These are phyloP conservation scores for Rhododendron mucronatum DNA, from an alignment of 148 eudicot species.

Conservation along the genomic window DNA sequence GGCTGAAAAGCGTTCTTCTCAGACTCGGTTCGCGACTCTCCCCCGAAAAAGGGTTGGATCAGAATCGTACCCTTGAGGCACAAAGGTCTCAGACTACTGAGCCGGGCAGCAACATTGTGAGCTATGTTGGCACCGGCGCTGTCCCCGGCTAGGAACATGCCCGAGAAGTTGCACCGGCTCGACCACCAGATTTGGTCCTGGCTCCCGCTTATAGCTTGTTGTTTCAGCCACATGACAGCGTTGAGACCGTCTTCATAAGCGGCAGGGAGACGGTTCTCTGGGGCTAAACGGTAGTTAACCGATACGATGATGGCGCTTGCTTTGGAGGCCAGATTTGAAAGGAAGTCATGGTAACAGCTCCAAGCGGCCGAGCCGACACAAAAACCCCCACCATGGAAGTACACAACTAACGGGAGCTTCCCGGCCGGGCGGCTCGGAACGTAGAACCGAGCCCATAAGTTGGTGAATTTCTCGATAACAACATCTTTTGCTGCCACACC, in stretches of 20 bases:
- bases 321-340: slow-evolving; percentile 28
- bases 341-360: slow-evolving; percentile 51
- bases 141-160: slow-evolving; percentile 49
- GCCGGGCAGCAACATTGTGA: slow-evolving; percentile 43
- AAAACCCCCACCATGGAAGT: slow-evolving; percentile 66
- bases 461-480: slow-evolving; percentile 37
- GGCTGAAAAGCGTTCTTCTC: slow-evolving; percentile 32
- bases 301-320: slow-evolving; percentile 38
- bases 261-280: slow-evolving; percentile 56
- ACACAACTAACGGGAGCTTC: slow-evolving; percentile 36
- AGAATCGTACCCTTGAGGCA: slow-evolving; percentile 32
- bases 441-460: slow-evolving; percentile 68
- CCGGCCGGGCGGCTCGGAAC: slow-evolving; percentile 26
- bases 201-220: slow-evolving; percentile 12
- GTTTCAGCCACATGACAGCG: slow-evolving; percentile 39
- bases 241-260: slow-evolving; percentile 55
- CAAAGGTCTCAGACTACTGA: slow-evolving; percentile 12
- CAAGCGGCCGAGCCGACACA: slow-evolving; percentile 55
- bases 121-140: slow-evolving; percentile 73
- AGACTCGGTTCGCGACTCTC: slow-evolving; percentile 42
- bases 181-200: slow-evolving; percentile 32
- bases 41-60: slow-evolving; percentile 63
- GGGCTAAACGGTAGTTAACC: slow-evolving; percentile 49
- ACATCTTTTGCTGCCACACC: slow-evolving; percentile 39
- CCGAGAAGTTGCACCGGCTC: slow-evolving; percentile 33